Conservation (phyloP, 177 flowering plant genomes). For the Vitis hybrid region DNA sequence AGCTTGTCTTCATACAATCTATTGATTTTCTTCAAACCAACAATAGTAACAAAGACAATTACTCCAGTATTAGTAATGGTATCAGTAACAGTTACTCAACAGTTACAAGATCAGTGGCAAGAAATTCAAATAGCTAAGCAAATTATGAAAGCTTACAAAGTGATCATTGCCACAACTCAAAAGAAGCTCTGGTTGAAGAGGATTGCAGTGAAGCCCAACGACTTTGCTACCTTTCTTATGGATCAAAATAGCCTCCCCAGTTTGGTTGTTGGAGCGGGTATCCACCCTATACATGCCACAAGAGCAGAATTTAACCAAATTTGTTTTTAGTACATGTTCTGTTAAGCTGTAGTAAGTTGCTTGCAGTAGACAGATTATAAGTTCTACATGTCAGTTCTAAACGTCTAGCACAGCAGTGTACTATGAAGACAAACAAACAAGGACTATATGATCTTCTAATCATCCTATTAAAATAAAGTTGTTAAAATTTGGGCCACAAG, state of each 20-base stretch:
- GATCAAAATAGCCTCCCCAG: constrained; percentile 61
- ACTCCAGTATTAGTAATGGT: too few relatives aligned
- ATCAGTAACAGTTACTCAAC: neutral
- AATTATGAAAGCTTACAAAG: constrained; percentile 54
- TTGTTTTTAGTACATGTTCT: neutral
- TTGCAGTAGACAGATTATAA: too few relatives aligned
- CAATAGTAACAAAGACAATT: too few relatives aligned
- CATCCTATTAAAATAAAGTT: too few relatives aligned
- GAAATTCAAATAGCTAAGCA: neutral
- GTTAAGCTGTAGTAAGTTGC: too few relatives aligned
- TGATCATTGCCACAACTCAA: constrained; percentile 96
- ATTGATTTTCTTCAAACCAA: neutral
- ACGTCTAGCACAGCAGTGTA: too few relatives aligned
- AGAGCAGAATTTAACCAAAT: neutral
- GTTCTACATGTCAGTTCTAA: too few relatives aligned
- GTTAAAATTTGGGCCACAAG: too few relatives aligned
- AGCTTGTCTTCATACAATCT: neutral
- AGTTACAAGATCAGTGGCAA: neutral
- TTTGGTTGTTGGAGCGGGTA: constrained; percentile 50
- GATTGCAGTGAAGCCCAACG: constrained; percentile 90
- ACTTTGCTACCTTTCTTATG: constrained; percentile 92
- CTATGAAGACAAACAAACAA: too few relatives aligned
- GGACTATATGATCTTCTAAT: too few relatives aligned
- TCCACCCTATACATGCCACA: constrained; percentile 51
- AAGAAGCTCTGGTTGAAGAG: constrained; percentile 83